Base-by-base conservation (phyloP, 345 rosid genomes). In the Psidium guajava region DNA sequence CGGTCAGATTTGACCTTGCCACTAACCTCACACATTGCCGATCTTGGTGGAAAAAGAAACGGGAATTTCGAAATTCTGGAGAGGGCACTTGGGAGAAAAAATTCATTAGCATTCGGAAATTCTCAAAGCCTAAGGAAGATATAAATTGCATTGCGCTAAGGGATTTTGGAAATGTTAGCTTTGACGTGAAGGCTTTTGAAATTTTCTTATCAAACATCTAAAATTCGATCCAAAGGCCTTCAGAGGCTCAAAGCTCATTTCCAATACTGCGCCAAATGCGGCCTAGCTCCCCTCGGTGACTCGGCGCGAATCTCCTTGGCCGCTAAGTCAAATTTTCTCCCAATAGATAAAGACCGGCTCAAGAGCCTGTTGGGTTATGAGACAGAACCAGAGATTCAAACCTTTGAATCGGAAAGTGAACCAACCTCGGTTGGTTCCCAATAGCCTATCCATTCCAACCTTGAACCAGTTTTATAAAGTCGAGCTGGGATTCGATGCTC, bases 401-500 rank as follows among this genome's bases (percentile, higher is more conserved):
- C 3, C 13, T 47, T 8, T 4, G 3, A 32, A 36, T 69, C 4
- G 6, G 6, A 18, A 69, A 36, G 5, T 69, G 6, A 69, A 69
- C 25, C 13, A 69, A 36, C 2, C 12, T 69, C 0, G 3, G 13
- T 8, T 36, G 77, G 25, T 22, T 36, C 77, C 47, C 1, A 0
- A 36, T 69, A 69, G 9, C 44, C 6, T 40, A 8, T 22, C 25
- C 3, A 3, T 0, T 16, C 3, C 24, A 16, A 64, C 0, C 75
- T 64, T 2, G 3, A 64, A 64, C 32, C 5, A 15, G 22, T 64
- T 0, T 0, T 69, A 11, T 3, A 0, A 5, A 5, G 40, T 69
- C 10, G 44, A 69, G 40, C 40, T 20, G 25, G 47, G 24, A 36
- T n/a, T 1, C 6, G 2, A 32, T 69, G 47, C 47, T 69, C 13